These are phyloP conservation scores for Colletotrichum aenigma DNA, from an alignment of 2,329 filamentous ascomycete genomes.

Conservation along the genomic window DNA sequence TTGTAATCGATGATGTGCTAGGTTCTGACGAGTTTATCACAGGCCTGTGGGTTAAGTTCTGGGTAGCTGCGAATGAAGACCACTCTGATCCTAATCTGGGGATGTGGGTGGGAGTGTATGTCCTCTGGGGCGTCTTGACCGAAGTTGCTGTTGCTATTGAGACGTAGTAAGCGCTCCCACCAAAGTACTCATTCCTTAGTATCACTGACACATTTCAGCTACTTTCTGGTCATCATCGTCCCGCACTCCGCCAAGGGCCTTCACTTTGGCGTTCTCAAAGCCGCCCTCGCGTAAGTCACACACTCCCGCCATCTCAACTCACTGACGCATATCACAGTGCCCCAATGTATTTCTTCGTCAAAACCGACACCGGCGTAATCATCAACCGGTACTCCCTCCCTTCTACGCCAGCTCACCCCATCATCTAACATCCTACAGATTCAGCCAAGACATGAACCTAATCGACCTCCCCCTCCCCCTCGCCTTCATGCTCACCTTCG, in stretches of 20 bases:
- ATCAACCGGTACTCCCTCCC: conserved; percentile 19
- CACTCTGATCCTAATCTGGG: background rate
- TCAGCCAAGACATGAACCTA: conserved; percentile 31
- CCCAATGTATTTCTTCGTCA: conserved; percentile 24
- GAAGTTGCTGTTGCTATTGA: background rate
- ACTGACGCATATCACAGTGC: background rate
- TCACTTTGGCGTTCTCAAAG: conserved; percentile 2
- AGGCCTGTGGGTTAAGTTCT: conserved; percentile 13
- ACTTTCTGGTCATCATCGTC: conserved; percentile 1
- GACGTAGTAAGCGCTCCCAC: background rate
- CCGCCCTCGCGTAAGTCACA: background rate
- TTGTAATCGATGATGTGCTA: background rate
- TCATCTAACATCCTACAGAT: background rate
- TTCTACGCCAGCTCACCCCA: too few relatives aligned
- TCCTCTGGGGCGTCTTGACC: conserved; percentile 2
- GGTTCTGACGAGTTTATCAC: rapidly evolving
- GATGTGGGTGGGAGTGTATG: conserved; percentile 3
- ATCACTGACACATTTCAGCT: background rate
- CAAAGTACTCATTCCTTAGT: rapidly evolving
- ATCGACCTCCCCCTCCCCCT: conserved; percentile 26
- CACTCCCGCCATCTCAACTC: rapidly evolving
- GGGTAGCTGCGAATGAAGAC: conserved; percentile 1
- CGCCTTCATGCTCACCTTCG: conserved; percentile 26
- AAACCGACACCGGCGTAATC: conserved; percentile 25
- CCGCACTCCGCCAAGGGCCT: conserved; percentile 14